Percentiles rank a stretch among this genome's conserved stretches.
Conservation (phyloP, 257 asterid species). For the Petunia axillaris region DNA sequence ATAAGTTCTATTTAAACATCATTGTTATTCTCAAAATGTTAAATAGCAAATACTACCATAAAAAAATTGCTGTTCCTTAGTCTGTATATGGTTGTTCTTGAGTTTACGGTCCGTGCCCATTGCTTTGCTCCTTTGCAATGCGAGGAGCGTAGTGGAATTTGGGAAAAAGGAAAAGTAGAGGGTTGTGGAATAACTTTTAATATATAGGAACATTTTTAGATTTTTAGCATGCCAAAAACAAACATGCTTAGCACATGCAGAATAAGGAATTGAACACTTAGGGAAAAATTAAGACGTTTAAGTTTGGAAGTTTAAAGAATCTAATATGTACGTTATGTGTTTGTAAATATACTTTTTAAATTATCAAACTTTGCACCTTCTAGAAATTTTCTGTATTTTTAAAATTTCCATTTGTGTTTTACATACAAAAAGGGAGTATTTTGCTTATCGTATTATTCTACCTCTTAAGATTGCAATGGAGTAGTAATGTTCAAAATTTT, state of each 20-base stretch:
- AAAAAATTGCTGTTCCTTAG: not conserved
- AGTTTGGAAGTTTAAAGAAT: not conserved
- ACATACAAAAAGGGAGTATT: not conserved
- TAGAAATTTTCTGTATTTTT: not conserved
- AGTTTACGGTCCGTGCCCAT: not conserved
- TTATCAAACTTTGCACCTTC: not conserved
- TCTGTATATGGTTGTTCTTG: not conserved
- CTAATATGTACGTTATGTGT: too few relatives aligned
- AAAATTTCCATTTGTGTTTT: not conserved
- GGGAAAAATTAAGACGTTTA: not conserved
- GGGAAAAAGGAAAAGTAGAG: not conserved
- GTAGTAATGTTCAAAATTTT: not conserved
- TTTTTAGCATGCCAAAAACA: not conserved
- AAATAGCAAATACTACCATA: not conserved
- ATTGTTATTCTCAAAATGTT: not conserved
- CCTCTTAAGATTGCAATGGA: not conserved
- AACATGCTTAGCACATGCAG: conserved; percentile 8
- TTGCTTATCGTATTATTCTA: not conserved
- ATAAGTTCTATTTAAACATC: conserved; percentile 14
- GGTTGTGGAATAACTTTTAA: conserved; percentile 1
- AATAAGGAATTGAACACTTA: not conserved
- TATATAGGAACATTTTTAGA: not conserved
- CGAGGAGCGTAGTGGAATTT: not conserved
- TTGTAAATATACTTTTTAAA: too few relatives aligned
- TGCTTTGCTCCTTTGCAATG: not conserved